A percentile compares a stretch with the other conserved stretches of the same genome.
These are phyloP conservation scores for Lenwebbia sp. DNA, from an alignment of 345 rosid genomes.

Conservation along the genomic window DNA sequence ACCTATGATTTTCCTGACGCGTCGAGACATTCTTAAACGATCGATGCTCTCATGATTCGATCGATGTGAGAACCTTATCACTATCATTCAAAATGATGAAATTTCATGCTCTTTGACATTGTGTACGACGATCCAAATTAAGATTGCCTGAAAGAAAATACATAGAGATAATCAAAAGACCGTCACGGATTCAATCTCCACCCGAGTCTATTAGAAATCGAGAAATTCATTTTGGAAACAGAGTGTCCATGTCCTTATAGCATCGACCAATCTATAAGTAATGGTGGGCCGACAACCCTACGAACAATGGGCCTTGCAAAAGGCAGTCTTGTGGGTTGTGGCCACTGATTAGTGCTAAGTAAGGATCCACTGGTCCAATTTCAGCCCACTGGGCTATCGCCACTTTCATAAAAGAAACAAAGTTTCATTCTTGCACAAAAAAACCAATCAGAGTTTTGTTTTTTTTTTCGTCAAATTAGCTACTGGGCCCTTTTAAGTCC, in stretches of 20 bases:
- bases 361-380: not conserved
- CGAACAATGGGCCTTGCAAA: not conserved
- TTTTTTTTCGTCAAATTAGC: too few species aligned
- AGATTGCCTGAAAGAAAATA: not conserved
- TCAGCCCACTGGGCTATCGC: not conserved
- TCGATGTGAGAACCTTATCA: not conserved
- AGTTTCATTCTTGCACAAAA: not conserved
- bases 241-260: not conserved
- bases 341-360: not conserved
- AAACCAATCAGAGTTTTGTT: too few species aligned
- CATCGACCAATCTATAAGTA: not conserved
- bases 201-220: not conserved
- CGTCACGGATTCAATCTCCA: not conserved
- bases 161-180: too few species aligned
- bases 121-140: not conserved
- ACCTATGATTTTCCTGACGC: not conserved
- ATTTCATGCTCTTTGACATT: not conserved
- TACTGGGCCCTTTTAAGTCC: not conserved
- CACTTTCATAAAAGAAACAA: not conserved
- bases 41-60: not conserved
- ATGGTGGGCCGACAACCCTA: not conserved
- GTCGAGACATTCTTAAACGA: not conserved
- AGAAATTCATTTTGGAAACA: not conserved
- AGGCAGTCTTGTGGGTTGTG: not conserved
- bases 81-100: not conserved